Conservation (phyloP, 176 grass and related monocot species). For the Musa acuminata region DNA sequence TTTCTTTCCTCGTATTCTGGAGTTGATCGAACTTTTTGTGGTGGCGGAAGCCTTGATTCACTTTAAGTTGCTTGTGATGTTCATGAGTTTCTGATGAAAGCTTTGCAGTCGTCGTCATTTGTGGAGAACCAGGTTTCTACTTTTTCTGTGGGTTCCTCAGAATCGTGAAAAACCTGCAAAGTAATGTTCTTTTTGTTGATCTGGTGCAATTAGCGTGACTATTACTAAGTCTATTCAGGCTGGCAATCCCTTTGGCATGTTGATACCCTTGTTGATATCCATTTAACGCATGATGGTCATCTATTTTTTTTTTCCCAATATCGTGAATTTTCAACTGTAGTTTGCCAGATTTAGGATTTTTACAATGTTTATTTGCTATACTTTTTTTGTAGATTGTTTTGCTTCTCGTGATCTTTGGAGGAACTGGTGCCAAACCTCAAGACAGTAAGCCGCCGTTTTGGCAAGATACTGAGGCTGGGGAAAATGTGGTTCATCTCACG, state of each 20-base stretch:
- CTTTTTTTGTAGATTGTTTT: constrained; percentile 50
- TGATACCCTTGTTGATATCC: neutral
- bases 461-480: constrained; percentile 37
- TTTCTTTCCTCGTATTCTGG: neutral
- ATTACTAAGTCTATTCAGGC: neutral
- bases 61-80: neutral
- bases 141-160: neutral
- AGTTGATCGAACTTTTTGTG: neutral
- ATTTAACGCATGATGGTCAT: neutral
- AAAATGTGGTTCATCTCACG: constrained; percentile 62
- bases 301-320: neutral
- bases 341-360: neutral
- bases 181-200: neutral
- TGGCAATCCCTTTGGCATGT: neutral
- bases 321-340: neutral
- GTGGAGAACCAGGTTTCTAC: no score
- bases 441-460: constrained; percentile 26
- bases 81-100: no score
- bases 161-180: neutral
- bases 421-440: constrained; percentile 29
- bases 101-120: no score
- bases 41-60: neutral
- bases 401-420: constrained; percentile 44
- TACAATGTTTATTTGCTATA: neutral
- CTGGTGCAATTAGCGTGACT: neutral